Conservation (phyloP, 805 yeast genomes). For the Wickerhamomyces ciferrii region DNA sequence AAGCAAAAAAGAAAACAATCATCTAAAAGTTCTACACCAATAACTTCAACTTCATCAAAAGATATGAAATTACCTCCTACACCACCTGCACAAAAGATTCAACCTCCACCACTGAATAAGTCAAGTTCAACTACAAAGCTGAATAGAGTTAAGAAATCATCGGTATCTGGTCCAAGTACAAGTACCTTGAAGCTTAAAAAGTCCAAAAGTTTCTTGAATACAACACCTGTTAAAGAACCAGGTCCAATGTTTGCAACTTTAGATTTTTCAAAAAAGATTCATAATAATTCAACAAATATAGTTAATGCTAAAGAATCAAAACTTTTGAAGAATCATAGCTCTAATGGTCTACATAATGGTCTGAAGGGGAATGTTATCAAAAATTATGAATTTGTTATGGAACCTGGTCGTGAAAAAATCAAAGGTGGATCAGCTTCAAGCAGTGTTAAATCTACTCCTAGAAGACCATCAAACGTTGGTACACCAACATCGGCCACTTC, state of each 20-base stretch:
- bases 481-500: conserved; percentile 14
- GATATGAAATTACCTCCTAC: conserved; percentile 6
- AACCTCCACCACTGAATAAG: conserved; percentile 8
- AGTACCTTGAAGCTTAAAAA: conserved; percentile 12
- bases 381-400: conserved; percentile 21
- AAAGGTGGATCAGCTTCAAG: conserved; percentile 2
- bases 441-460: conserved; percentile 8
- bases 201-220: conserved; percentile 17
- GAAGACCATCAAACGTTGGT: conserved; percentile 9
- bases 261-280: conserved; percentile 17
- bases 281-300: neutral
- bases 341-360: neutral
- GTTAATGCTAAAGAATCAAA: neutral
- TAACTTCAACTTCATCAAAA: conserved; percentile 5
- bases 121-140: conserved; percentile 18
- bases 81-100: conserved; percentile 4
- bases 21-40: conserved; percentile 1
- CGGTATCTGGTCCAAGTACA: conserved; percentile 7
- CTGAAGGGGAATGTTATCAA: conserved; percentile 10
- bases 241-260: conserved; percentile 17
- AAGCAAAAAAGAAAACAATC: neutral
- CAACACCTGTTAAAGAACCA: conserved; percentile 5
- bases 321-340: neutral
- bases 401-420: conserved; percentile 7
- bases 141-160: conserved; percentile 15